Base-by-base conservation (phyloP, 2,329 filamentous ascomycete genomes). In the Sporothrix schenckii region DNA sequence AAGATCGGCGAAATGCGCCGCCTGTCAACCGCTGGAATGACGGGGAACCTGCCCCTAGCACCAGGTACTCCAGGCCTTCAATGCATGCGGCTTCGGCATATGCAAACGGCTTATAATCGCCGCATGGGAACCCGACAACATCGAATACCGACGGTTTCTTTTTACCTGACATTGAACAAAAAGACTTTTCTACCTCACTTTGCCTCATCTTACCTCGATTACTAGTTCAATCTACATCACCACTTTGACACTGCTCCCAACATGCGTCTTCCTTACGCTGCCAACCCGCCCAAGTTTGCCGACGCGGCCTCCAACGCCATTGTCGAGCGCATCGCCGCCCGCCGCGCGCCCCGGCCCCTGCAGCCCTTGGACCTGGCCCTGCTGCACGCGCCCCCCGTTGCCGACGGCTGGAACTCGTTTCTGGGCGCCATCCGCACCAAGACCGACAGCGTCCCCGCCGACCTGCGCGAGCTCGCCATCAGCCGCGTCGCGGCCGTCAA, bases 401-500 rank as follows among this genome's bases (percentile, higher is more conserved):
- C 92, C 19, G 89, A 92, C 80, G 92, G 92, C 68, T 92, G 89
- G 89, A 92, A 91, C 81, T 80, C 82, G 14, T 89, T 92, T 78
- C 84, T 92, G 13, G 89, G 89, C 71, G 87, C 87, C 34, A 79
- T 90, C 47, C 85, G 88, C 73, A 88, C 86, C 54, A 80, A 80
- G 73, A 87, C 87, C n/a, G 86, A 86, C 30, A 77, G 76, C 4
- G 76, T 90, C 6, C 69, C 80, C 4, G 84, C 83, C 65, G 84
- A 86, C 74, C 77, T 93, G 68, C 88, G 91, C 74, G 92, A 97
- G 82, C 83, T 94, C 21, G 90, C 91, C 74, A 94, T 97, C 75
- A 92, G 88, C 76, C 87, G 92, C 65, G 91, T 96, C 16, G 93
- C 93, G 14, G 89, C 91, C 19, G 86, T 92, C 75, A 97, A 96